Evolutionary conservation across 768 basidiomycete genomes (phyloP), one percentile per base, ranked within the genome.

Genomic region (Leucosporidium yakuticum): DNA sequence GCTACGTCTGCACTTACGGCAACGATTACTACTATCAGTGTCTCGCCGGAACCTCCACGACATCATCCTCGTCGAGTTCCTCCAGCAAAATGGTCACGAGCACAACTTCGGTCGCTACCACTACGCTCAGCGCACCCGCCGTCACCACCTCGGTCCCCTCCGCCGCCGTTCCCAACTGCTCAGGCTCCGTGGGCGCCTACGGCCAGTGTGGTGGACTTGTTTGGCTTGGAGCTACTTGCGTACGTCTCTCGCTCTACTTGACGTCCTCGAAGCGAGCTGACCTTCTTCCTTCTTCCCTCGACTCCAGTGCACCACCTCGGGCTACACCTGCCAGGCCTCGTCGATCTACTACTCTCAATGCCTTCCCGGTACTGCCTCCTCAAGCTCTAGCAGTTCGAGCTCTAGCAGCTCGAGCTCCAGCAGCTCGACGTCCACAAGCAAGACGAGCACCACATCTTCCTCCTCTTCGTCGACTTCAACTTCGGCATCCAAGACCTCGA

Each of bases 281-380:
- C 39, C 39, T 15, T 8, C 39, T 5, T 44, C 39, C n/a, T n/a
- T n/a, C n/a, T n/a, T n/a, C n/a, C n/a, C n/a, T 44, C 14, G 14
- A 2, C 6, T 2, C 2, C 39, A 44, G 61, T 62, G 61, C 34
- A 50, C 61, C 34, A 50, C 61, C 17, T 15, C 34, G 4, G 50
- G 32, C 25, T 62, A 62, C 61, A 44, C 51, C 32, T 63, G 62
- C 62, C 15, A 29, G 17, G 36, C 51, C 51, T n/a, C 21, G n/a
- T 44, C 36, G 2, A 36, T 59, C 23, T 59, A n/a, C 39, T 59
- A 44, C 44, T 39, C 25, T 6, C 53, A 55, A n/a, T 63, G 62
- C 44, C 39, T 56, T 0, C 62, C 62, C 8, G 32, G 27, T 11
- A 15, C 62, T 0, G 27, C 36, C 3, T 25, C 58, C 2, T 36